Evolutionary conservation across 1,284 basidiomycete genomes (phyloP), one percentile per base, ranked within the genome.

Genomic region (Cryptococcus sp.): DNA sequence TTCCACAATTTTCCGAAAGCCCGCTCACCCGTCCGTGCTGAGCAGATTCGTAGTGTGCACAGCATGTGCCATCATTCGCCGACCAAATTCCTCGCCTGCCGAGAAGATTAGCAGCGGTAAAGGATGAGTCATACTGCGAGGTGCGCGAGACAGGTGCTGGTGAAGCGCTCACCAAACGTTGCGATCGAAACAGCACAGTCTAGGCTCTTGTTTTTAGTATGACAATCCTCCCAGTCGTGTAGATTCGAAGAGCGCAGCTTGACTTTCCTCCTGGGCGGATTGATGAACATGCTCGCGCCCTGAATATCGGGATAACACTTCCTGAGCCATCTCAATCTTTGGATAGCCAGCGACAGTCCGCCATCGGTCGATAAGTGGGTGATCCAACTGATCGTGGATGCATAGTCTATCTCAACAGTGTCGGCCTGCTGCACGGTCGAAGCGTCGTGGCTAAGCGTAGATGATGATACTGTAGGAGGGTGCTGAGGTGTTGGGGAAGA

Each of bases 41-140:
- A 59, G n/a, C 6, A 65, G 60, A 45, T 65, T 65, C 5, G 56
- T 59, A 17, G 63, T 61, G 57, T 65, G 57, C 20, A 61, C 63
- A 5, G 60, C 63, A 53, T 65, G 63, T 19, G 53, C 57, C 45
- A 60, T 61, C 25, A 50, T 55, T 8, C 44, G 44, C 15, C 25
- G 35, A 17, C 44, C 20, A 19, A 59, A 59, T 16, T 50, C 57
- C 8, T 51, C 31, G 10, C 49, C 55, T 57, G n/a, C 19, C 27
- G 17, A 27, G 10, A 46, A n/a, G 25, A 50, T 35, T 39, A 45
- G 42, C 42, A 35, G 31, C 31, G 13, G 31, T 13, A 35, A 2
- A 13, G 2, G 13, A 8, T 35, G 8, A 13, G 7, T 35, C 31
- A 13, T 13, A 35, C 31, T 5, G 31, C 2, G 31, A 35, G 31